Evolutionary conservation across 129 eudicot species (phyloP), one percentile per base, ranked within the genome.

Genomic region (Oenanthe sinensis): DNA sequence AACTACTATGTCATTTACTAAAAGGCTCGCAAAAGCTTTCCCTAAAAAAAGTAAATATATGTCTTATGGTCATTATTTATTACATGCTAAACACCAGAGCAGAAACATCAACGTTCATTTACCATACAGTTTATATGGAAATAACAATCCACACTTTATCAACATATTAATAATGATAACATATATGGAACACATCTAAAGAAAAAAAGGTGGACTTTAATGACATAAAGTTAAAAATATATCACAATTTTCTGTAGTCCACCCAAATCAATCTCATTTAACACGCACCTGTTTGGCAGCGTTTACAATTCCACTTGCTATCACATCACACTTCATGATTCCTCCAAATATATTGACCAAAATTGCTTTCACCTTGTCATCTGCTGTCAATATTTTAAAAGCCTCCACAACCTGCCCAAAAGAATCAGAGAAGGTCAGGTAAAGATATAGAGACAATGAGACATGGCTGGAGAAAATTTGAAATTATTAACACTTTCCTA

Each of bases 281-380:
- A 48, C 40, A 81, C 85, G 79, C 60, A 94, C 98, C 81, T 87
- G 93, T 81, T 94, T 94, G 71, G 97, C 98, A 84, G 97, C 98
- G 77, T 94, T 94, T 78, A 94, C 98, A 79, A 94, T 94, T 58
- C 98, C 98, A 82, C 97, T 90, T 63, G 98, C 98, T 79, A 91
- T 91, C 5, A 94, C 98, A 55, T 94, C 98, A 71, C 98, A 94
- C 85, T 94, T 91, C 98, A 94, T 94, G 26, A 94, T 94, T 83
- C 98, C 98, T 77, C 98, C 98, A 82, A 94, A 94, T 46, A 94
- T 94, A 83, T 94, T 94, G 62, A 94, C 98, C 89, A 94, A 79
- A 84, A 91, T 94, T 15, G 93, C 98, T 83, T 94, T 94, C 76
- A 94, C 98, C 84, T 92, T 94, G 37, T 91, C 98, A 83, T 94